A percentile compares a stretch with the other conserved stretches of the same genome.
These are phyloP conservation scores for Aspergillus versicolor DNA, from an alignment of 2,329 filamentous ascomycete species.

Conservation along the genomic window DNA sequence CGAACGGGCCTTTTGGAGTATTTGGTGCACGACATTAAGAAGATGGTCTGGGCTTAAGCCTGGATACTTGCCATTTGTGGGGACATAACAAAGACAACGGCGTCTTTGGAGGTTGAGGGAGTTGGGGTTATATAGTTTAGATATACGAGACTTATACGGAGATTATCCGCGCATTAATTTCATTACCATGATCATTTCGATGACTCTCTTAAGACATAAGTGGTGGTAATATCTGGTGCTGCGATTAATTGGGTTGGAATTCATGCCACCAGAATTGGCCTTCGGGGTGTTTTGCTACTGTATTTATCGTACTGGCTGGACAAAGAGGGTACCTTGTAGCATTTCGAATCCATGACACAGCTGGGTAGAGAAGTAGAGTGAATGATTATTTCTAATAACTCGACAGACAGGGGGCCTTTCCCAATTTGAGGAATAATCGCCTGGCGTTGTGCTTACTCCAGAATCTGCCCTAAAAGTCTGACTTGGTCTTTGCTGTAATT, in stretches of 20 bases:
- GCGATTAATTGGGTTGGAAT: no score
- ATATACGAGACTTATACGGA: neutral
- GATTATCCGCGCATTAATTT: neutral
- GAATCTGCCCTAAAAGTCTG: neutral
- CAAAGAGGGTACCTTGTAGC: neutral
- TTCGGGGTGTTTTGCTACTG: neutral
- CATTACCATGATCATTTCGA: neutral
- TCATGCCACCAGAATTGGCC: neutral
- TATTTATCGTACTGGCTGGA: neutral
- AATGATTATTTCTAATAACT: neutral
- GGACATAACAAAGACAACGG: neutral
- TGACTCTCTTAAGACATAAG: neutral
- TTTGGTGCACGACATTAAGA: conserved; percentile 86
- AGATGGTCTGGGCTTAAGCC: conserved; percentile 74
- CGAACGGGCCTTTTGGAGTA: conserved; percentile 85
- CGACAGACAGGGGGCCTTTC: neutral
- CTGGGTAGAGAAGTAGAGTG: neutral
- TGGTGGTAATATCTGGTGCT: neutral
- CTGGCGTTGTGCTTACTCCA: neutral
- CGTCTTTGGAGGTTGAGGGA: neutral
- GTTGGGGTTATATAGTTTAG: neutral
- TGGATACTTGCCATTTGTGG: neutral
- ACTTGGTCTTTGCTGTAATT: neutral
- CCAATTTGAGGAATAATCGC: neutral
- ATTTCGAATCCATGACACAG: neutral